Conservation (phyloP, 768 basidiomycete genomes). For the Crucibulum laeve region DNA sequence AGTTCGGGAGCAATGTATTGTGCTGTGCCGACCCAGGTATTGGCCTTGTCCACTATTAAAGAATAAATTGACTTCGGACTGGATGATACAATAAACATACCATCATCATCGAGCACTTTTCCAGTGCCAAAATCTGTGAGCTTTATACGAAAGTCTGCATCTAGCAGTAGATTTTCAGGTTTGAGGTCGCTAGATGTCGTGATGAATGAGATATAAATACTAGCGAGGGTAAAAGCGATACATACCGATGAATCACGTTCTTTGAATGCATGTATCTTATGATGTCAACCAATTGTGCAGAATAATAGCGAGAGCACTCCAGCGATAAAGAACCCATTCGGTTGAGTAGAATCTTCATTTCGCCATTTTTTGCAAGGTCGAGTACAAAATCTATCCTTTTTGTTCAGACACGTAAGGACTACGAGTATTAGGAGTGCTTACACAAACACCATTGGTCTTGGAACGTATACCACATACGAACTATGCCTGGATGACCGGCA, state of each 20-base stretch:
- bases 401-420: conserved; percentile 3
- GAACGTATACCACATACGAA: conserved; percentile 79
- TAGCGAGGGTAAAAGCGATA: background rate
- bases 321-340: conserved; percentile 84
- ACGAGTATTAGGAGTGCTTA: conserved; percentile 34
- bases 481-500: conserved; percentile 74
- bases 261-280: conserved; percentile 88
- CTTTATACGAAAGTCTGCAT: conserved; percentile 80
- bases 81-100: conserved; percentile 30
- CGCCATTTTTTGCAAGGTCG: conserved; percentile 73
- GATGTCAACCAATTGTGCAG: conserved; percentile 87
- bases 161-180: conserved; percentile 89
- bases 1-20: conserved; percentile 91
- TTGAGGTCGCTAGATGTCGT: conserved; percentile 56
- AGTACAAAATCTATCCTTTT: conserved; percentile 63
- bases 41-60: conserved; percentile 37
- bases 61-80: conserved; percentile 1
- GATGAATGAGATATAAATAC: conserved; percentile 3
- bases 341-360: conserved; percentile 68
- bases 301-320: conserved; percentile 74
- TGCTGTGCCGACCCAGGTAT: conserved; percentile 86
- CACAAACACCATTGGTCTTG: conserved; percentile 83
- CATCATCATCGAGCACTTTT: conserved; percentile 57
- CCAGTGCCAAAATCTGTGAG: conserved; percentile 98
- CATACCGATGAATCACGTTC: conserved; percentile 82